Evolutionary conservation across 1,139 yeast genomes (phyloP), one percentile per base, ranked within the genome.

Genomic region (Suhomyces atakaporum): DNA sequence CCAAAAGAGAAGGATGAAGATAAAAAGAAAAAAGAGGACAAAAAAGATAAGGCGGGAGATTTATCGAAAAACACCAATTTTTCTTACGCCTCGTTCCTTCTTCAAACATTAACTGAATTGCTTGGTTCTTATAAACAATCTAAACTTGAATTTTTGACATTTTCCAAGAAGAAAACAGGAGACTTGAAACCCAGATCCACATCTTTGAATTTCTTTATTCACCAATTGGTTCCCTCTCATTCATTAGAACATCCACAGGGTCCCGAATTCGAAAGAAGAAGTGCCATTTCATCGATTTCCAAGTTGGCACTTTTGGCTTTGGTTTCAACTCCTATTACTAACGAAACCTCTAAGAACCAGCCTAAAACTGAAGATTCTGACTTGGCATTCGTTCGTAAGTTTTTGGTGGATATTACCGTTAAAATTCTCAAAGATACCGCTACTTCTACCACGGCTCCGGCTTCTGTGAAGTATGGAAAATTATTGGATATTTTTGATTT

Each of bases 81-180:
- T 55, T 71, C 81, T 1, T 81, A 84, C 51, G 79, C 80, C 37
- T 74, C 84, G 32, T 86, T 82, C 53, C 61, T 90, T 27, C 62
- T 90, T 27, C 87, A 82, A 50, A 63, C 79, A 0, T 60, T 89
- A 25, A 73, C 83, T 1, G 97, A 90, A 49, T 63, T 89, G 11
- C 60, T 89, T 13, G 79, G 83, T 2, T 84, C 96, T 1, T 90
- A 89, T 58, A 84, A 83, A 47, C 81, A 79, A 43, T 79, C 92
- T 41, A 90, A 90, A 55, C 71, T 85, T 36, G 96, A 88, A 50
- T 85, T 90, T 51, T 65, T 90, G 39, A 81, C 90, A 0, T 89
- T 77, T 50, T 80, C 92, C 3, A 83, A 81, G 53, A 79, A 79
- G 58, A 35, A 31, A 33, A 52, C 50, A 15, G 56, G 64, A 13